phyloP scores from a whole-genome alignment of 805 yeast species.

The Sugiyamaella chiloensis region DNA sequence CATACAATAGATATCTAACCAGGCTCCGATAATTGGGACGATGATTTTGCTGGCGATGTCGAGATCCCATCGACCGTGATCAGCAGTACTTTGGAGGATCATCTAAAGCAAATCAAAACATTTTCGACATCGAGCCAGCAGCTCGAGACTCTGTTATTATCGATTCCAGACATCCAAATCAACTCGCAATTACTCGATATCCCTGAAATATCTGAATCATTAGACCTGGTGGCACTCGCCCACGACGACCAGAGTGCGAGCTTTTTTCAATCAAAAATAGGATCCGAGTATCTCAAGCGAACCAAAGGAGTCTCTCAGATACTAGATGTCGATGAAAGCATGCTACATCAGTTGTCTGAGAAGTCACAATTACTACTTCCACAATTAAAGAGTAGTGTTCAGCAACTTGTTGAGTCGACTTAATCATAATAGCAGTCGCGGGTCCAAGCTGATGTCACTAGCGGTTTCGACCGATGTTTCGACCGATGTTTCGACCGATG shows the following conservation, averaged over 20 bases:
- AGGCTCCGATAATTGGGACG: conserved; percentile 52
- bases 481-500: no score
- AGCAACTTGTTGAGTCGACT: conserved; percentile 10
- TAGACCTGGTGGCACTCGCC: conserved; percentile 30
- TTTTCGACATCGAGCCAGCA: conserved; percentile 23
- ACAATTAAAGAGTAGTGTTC: conserved; percentile 27
- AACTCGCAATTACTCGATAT: conserved; percentile 11
- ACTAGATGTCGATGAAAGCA: conserved; percentile 9
- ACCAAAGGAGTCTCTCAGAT: conserved; percentile 15
- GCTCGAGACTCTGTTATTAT: conserved; percentile 22
- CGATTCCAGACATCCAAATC: conserved; percentile 16
- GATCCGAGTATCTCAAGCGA: conserved; percentile 14
- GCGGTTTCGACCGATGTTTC: no score
- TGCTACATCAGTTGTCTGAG: conserved; percentile 13
- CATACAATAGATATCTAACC: neutral
- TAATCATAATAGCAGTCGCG: neutral
- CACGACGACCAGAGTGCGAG: conserved; percentile 24
- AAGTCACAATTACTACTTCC: conserved; percentile 17
- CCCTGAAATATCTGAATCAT: conserved; percentile 25
- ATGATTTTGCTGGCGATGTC: conserved; percentile 44
- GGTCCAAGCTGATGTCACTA: no score
- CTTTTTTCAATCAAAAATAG: conserved; percentile 24
- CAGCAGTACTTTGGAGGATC: conserved; percentile 21
- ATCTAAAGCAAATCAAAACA: conserved; percentile 20
- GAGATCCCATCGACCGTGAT: conserved; percentile 15